Evolutionary conservation across 768 basidiomycete genomes (phyloP), one percentile per base, ranked within the genome.

Genomic region (Russula sp.): DNA sequence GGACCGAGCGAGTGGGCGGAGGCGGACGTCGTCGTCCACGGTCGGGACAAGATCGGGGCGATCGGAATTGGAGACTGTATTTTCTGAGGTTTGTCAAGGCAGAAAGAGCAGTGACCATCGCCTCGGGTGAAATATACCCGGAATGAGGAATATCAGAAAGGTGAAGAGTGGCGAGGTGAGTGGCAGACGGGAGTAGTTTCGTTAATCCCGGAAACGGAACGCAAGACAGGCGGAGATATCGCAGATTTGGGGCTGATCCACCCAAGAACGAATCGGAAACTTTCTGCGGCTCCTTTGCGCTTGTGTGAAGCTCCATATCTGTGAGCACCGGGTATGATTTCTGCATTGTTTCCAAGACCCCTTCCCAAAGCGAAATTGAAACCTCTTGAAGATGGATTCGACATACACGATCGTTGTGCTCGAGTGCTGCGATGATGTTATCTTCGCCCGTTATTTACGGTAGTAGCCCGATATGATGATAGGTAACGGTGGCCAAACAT

Each of bases 401-500:
- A 34, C 34, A 34, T 34, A 34, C 34, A 11, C 34, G 34, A 26
- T 44, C 18, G 2, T 40, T 30, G 18, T 48, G 44, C 32, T 36
- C 16, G 16, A 61, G 42, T 20, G 61, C 61, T 6, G n/a, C 42
- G 4, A 34, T 0, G 42, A 61, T 24, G 42, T 48, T 61, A 20
- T 46, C n/a, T 18, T 3, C 14, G 20, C 6, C n/a, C 6, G 3
- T 7, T 14, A 3, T 4, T 9, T 4, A 0, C 6, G 40, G 16
- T 18, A n/a, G 22, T n/a, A 34, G 34, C 34, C 16, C 20, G 4
- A 22, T 32, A 61, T 34, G 20, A 26, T 11, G 10, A 61, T 32
- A 28, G 60, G 52, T 9, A 61, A 18, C 0, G n/a, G 26, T 18
- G 60, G 52, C 59, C 59, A 60, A 28, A n/a, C 16, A 16, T 32